Evolutionary conservation across 768 basidiomycete genomes (phyloP), one percentile per base, ranked within the genome.

Genomic region (Heimioporus sp.): DNA sequence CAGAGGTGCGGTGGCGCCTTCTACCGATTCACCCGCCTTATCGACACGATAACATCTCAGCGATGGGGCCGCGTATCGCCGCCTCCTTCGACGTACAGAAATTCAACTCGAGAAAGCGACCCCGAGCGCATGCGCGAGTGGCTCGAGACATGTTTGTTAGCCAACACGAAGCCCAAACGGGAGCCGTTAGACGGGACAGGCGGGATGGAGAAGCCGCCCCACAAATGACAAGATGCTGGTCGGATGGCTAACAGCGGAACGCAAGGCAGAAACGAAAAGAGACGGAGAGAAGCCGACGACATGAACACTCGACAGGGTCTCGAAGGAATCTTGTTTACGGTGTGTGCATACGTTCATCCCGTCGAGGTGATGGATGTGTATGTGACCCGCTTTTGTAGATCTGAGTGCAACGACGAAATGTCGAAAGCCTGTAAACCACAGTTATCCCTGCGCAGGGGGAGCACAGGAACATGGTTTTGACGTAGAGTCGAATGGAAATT

Each of bases 141-240:
- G n/a, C 52, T 67, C 13, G 67, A 71, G 45, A 48, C 46, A 0
- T 49, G 56, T 35, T 34, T 65, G 12, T 19, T 71, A 15, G 63
- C n/a, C 36, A 61, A 58, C 44, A 61, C 67, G 63, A 69, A 67
- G 49, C 34, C 54, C n/a, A 69, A 60, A 40, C 49, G 46, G 5
- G 67, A 69, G 17, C 48, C 65, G 3, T 71, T 58, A 59, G 67
- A 69, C 28, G 67, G 69, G n/a, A 67, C 65, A 7, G 63, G 53
- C 0, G 56, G 5, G 43, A 55, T 71, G 63, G 38, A 48, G 17
- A 67, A 60, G 38, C 20, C 44, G n/a, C 34, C 49, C 5, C 53
- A 63, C 38, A 69, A 68, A 43, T 9, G 50, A 3, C 49, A 69
- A 5, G 40, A n/a, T n/a, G n/a, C n/a, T n/a, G n/a, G 57, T 65